These are phyloP conservation scores for Apiospora koreana DNA, from an alignment of 2,329 filamentous ascomycete species.

Conservation along the genomic window DNA sequence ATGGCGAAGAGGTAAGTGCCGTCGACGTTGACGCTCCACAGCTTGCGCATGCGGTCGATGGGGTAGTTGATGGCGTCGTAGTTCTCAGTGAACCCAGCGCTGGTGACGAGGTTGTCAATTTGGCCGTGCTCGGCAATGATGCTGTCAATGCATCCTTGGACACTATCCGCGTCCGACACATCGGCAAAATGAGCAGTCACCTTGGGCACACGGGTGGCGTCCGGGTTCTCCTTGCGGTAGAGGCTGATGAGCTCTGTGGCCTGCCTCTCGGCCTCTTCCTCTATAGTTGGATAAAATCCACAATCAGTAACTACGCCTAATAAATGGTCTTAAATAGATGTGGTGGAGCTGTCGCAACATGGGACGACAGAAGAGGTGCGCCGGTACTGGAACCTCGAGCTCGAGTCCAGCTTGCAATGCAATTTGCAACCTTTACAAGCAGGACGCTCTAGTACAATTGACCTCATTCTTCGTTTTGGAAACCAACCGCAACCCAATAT, in stretches of 20 bases:
- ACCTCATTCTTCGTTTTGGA: neutral
- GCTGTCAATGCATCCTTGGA: conserved; percentile 71
- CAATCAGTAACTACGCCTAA: conserved; percentile 18
- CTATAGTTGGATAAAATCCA: conserved; percentile 41
- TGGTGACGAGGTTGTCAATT: conserved; percentile 91
- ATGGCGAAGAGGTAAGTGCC: conserved; percentile 90
- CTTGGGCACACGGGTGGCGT: conserved; percentile 69
- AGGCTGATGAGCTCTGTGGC: conserved; percentile 72
- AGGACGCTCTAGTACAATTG: neutral
- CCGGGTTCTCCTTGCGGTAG: conserved; percentile 79
- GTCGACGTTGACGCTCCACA: conserved; percentile 92
- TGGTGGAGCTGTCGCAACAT: neutral
- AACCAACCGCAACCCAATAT: neutral
- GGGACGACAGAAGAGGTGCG: neutral
- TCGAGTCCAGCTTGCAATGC: neutral
- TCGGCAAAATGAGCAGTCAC: conserved; percentile 91
- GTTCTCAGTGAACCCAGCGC: conserved; percentile 96
- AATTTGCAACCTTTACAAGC: neutral
- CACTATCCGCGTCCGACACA: conserved; percentile 78
- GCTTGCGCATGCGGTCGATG: conserved; percentile 85
- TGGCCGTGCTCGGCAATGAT: conserved; percentile 72
- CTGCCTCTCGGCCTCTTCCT: conserved; percentile 80
- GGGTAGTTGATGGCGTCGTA: conserved; percentile 91
- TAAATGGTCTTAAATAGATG: neutral
- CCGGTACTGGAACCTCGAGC: neutral